Conservation (phyloP, 169 alveolate species). For the Cryptosporidium ryanae region DNA sequence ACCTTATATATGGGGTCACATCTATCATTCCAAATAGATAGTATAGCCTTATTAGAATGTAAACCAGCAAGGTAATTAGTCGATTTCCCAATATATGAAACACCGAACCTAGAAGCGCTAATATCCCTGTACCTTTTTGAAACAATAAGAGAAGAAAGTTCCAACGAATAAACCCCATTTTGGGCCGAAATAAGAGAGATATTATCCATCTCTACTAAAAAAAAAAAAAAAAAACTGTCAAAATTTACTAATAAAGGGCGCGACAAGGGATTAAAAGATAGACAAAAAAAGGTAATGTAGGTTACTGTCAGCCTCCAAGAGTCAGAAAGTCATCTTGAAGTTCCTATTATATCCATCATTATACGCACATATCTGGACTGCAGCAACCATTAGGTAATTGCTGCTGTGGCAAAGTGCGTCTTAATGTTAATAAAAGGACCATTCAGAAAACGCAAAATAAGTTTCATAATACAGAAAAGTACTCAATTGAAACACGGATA, state of each 20-base stretch:
- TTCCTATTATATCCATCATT: conserved; percentile 51
- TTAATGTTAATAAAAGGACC: background rate
- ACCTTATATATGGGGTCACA: conserved; percentile 63
- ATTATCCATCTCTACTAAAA: conserved; percentile 21
- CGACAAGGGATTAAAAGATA: background rate
- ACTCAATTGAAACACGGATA: conserved; percentile 76
- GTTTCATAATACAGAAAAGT: conserved; percentile 29
- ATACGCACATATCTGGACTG: conserved; percentile 69
- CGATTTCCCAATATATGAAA: conserved; percentile 37
- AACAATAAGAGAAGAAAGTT: conserved; percentile 1
- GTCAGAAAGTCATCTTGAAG: conserved; percentile 47
- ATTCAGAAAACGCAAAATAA: conserved; percentile 38
- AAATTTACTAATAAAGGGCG: conserved; percentile 9
- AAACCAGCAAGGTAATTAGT: conserved; percentile 45
- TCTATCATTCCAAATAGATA: conserved; percentile 50
- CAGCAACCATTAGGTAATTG: background rate
- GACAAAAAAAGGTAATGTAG: conserved; percentile 6
- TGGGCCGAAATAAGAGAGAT: conserved; percentile 27
- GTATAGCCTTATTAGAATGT: conserved; percentile 34
- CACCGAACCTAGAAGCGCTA: conserved; percentile 30
- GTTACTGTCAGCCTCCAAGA: conserved; percentile 66
- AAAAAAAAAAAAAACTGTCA: conserved; percentile 3
- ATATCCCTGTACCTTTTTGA: conserved; percentile 14
- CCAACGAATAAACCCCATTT: conserved; percentile 47
- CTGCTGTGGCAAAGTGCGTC: conserved; percentile 73